Conservation (phyloP, 2,329 filamentous ascomycete species). For the Phyllosticta citribraziliensis region DNA sequence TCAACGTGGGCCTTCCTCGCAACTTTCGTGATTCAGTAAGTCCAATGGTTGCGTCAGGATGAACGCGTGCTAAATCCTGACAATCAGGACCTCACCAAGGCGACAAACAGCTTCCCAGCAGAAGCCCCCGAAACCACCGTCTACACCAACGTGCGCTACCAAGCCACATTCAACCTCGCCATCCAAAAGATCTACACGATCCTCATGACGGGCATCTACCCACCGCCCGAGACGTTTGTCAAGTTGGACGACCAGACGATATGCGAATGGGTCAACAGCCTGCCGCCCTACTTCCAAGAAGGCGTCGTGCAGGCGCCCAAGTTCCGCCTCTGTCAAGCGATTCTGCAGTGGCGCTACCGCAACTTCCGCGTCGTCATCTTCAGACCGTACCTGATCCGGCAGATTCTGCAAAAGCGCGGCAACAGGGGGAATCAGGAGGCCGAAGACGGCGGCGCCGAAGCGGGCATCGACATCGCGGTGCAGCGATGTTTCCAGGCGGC, state of each 20-base stretch:
- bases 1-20: slow-evolving; percentile 34
- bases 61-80: not conserved
- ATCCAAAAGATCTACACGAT: slow-evolving; percentile 37
- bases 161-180: slow-evolving; percentile 37
- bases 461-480: not conserved
- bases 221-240: slow-evolving; percentile 32
- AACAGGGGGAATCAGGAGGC: not conserved
- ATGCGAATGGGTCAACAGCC: slow-evolving; percentile 27
- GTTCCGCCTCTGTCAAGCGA: slow-evolving; percentile 32
- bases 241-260: slow-evolving; percentile 32
- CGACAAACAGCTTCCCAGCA: not conserved
- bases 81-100: slow-evolving; percentile 2
- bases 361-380: slow-evolving; percentile 42
- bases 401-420: slow-evolving; percentile 14
- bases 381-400: slow-evolving; percentile 36
- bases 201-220: slow-evolving; percentile 36
- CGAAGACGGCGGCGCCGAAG: not conserved
- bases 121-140: slow-evolving; percentile 25
- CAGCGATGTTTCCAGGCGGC: not conserved
- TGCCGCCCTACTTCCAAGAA: slow-evolving; percentile 31
- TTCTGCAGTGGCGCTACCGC: slow-evolving; percentile 36
- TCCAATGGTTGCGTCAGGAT: too few species aligned
- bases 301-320: slow-evolving; percentile 22
- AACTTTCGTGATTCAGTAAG: slow-evolving; percentile 36
- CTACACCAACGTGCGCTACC: slow-evolving; percentile 35